These are phyloP conservation scores for Podospora pseudopauciseta DNA, from an alignment of 495 filamentous ascomycete genomes.

Conservation along the genomic window DNA sequence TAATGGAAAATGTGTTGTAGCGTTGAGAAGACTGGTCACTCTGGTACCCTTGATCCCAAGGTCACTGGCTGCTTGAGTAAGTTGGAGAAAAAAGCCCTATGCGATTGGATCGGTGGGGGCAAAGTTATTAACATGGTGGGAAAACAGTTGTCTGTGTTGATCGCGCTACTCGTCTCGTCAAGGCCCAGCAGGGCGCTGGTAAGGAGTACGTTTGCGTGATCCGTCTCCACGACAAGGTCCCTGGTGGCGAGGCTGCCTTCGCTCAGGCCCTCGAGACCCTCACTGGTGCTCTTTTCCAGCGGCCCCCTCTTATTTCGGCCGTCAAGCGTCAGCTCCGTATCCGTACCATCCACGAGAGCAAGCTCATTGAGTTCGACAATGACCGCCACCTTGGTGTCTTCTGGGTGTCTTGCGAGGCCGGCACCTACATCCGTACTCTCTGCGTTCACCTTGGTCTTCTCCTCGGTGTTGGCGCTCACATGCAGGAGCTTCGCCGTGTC, in stretches of 20 bases:
- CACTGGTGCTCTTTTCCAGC: conserved; percentile 95
- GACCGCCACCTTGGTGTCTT: conserved; percentile 96
- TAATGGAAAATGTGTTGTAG: conserved; percentile 42
- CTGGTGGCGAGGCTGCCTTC: conserved; percentile 86
- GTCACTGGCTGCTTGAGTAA: conserved; percentile 74
- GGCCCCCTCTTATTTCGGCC: conserved; percentile 92
- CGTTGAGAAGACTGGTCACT: conserved; percentile 95
- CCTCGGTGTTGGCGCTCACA: conserved; percentile 92
- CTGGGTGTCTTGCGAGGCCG: conserved; percentile 98
- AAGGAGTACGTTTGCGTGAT: conserved; percentile 81
- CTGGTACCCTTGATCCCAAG: conserved; percentile 87
- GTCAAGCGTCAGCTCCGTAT: conserved; percentile 98
- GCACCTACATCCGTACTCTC: conserved; percentile 96
- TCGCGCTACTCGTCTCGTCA: conserved; percentile 92
- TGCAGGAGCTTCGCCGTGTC: conserved; percentile 96
- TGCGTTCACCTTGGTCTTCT: conserved; percentile 94
- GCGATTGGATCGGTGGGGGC: not conserved
- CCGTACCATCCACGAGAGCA: conserved; percentile 92
- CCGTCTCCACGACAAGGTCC: conserved; percentile 85
- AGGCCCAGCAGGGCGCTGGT: conserved; percentile 96
- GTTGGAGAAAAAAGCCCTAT: not conserved
- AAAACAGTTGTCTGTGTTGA: conserved; percentile 75
- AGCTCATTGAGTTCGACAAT: conserved; percentile 95
- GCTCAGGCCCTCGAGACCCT: conserved; percentile 86
- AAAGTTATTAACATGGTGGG: not conserved